Evolutionary conservation across 2,329 filamentous ascomycete species (phyloP).

Genomic region (Neofusicoccum kwambonambiense): DNA sequence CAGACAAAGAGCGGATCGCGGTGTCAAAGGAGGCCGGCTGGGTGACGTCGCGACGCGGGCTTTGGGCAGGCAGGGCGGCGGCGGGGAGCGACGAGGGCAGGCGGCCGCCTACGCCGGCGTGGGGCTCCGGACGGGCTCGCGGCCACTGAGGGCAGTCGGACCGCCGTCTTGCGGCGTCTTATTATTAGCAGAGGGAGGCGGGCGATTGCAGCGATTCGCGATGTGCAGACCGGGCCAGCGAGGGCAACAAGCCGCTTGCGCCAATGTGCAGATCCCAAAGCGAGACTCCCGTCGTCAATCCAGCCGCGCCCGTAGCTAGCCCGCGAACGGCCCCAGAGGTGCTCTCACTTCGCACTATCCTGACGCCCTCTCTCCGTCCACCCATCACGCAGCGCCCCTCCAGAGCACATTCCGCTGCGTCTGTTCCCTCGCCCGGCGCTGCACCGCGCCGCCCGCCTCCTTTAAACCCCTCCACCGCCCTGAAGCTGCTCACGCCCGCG

Average conservation of each 20-base stretch:
- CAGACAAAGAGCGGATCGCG: neutral
- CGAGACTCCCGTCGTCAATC: neutral
- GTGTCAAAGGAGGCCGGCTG: neutral
- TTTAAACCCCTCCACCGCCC: neutral
- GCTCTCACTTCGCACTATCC: too few species aligned
- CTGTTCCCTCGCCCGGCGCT: neutral
- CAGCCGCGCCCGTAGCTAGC: neutral
- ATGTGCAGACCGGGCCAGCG: neutral
- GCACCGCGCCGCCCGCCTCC: neutral
- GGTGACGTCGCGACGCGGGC: conserved; percentile 5
- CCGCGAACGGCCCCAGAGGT: too few species aligned
- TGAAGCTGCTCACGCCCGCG: neutral
- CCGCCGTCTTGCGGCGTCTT: neutral
- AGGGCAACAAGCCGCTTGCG: neutral
- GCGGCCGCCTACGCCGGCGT: too few species aligned
- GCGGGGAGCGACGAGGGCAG: neutral
- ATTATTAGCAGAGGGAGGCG: neutral
- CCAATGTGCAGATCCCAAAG: neutral
- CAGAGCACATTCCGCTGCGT: neutral
- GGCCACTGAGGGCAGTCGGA: too few species aligned
- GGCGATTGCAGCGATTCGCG: neutral
- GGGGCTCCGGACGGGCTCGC: too few species aligned
- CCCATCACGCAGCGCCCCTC: too few species aligned
- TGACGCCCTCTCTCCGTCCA: too few species aligned
- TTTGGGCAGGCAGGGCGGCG: neutral